phyloP scores from a whole-genome alignment of 257 asterid species.

The Penstemon davidsonii region DNA sequence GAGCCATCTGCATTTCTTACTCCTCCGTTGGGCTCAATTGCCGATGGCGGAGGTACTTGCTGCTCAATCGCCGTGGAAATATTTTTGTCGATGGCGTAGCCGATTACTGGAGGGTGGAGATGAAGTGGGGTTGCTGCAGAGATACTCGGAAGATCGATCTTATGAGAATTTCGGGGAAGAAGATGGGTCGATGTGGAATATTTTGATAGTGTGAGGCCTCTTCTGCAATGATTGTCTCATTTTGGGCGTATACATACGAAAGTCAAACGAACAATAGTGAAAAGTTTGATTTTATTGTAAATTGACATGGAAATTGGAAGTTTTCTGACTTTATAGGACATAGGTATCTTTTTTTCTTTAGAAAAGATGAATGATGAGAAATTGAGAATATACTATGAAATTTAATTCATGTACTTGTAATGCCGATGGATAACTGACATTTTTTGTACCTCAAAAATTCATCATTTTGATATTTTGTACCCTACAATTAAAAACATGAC shows the following conservation, averaged over 20 bases:
- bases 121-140: conserved; percentile 34
- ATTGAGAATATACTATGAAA: too few relatives aligned
- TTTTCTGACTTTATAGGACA: too few relatives aligned
- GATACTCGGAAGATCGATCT: conserved; percentile 42
- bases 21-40: too few relatives aligned
- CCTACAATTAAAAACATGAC: too few relatives aligned
- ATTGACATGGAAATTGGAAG: too few relatives aligned
- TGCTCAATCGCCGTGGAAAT: conserved; percentile 29
- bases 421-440: too few relatives aligned
- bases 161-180: conserved; percentile 29
- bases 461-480: too few relatives aligned
- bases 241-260: conserved; percentile 1
- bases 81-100: conserved; percentile 8
- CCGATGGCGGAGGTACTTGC: too few relatives aligned
- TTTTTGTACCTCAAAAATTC: too few relatives aligned
- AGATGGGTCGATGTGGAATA: conserved; percentile 40
- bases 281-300: neutral
- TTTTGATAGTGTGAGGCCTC: conserved; percentile 46
- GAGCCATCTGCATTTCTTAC: neutral
- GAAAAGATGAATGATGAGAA: too few relatives aligned
- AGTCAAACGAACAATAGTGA: conserved; percentile 5
- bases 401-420: too few relatives aligned
- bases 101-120: conserved; percentile 17
- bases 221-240: conserved; percentile 28
- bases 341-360: too few relatives aligned